These are phyloP conservation scores for Codiaeum variegatum DNA, from an alignment of 441 rosid species.

Conservation along the genomic window DNA sequence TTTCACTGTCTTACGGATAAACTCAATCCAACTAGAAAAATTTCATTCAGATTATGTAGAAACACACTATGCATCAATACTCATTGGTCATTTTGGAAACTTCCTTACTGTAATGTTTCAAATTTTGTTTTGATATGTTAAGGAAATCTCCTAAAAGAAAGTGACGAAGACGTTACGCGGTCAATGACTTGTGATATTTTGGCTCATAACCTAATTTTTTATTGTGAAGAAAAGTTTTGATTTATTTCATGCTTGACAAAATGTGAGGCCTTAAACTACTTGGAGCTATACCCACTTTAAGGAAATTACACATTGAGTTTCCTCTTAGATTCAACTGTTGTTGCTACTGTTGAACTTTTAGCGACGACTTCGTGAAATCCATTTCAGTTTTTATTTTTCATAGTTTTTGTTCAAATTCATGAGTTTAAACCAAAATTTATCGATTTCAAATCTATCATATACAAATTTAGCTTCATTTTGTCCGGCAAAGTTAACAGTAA, in stretches of 20 bases:
- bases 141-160: background rate
- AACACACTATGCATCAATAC: no score
- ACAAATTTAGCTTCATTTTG: background rate
- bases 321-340: background rate
- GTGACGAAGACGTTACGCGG: background rate
- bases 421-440: no score
- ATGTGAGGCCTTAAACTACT: background rate
- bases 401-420: no score
- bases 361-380: no score
- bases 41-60: no score
- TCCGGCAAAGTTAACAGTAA: background rate
- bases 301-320: conserved; percentile 4
- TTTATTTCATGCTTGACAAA: background rate
- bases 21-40: no score
- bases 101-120: background rate
- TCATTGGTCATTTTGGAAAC: background rate
- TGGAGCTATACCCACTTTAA: background rate
- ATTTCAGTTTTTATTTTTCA: no score
- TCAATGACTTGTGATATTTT: background rate
- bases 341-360: background rate
- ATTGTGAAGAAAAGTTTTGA: background rate
- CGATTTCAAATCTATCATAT: no score
- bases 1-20: no score
- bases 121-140: background rate
- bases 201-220: background rate